These are phyloP conservation scores for Lachancea thermotolerans DNA, from an alignment of 805 yeast species.

Conservation along the genomic window DNA sequence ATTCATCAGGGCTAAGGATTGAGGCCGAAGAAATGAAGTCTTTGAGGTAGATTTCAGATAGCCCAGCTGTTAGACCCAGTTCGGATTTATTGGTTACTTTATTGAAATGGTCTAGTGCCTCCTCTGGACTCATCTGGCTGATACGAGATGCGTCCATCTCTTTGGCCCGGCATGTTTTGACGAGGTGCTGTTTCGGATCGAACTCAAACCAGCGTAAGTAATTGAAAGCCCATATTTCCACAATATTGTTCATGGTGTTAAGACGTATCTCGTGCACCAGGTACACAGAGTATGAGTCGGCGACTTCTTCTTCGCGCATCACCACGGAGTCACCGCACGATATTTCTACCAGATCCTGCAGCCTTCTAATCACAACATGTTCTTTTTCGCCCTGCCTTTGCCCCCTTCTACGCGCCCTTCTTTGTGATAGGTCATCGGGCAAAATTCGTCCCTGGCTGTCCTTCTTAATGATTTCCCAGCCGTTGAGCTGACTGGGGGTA, in stretches of 20 bases:
- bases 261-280: conserved; percentile 45
- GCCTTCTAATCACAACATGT: conserved; percentile 33
- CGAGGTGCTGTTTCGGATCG: conserved; percentile 22
- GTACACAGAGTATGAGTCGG: conserved; percentile 36
- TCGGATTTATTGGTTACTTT: conserved; percentile 36
- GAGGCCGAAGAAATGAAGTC: conserved; percentile 41
- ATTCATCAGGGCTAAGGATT: conserved; percentile 35
- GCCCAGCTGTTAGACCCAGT: conserved; percentile 47
- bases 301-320: conserved; percentile 30
- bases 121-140: background rate
- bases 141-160: no score
- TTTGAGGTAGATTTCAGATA: conserved; percentile 37
- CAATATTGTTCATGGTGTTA: conserved; percentile 40
- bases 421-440: conserved; percentile 12
- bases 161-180: no score
- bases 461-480: conserved; percentile 27
- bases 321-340: conserved; percentile 49
- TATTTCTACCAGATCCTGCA: conserved; percentile 41
- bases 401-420: conserved; percentile 23
- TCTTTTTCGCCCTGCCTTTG: conserved; percentile 8
- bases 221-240: conserved; percentile 44
- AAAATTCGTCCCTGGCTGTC: conserved; percentile 24
- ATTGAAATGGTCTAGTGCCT: conserved; percentile 12
- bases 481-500: conserved; percentile 20
- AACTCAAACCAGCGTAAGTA: conserved; percentile 41